Evolutionary conservation across 2,329 filamentous ascomycete genomes (phyloP), one percentile per base, ranked within the genome.

Genomic region (Rhytidhysteron rufulum): DNA sequence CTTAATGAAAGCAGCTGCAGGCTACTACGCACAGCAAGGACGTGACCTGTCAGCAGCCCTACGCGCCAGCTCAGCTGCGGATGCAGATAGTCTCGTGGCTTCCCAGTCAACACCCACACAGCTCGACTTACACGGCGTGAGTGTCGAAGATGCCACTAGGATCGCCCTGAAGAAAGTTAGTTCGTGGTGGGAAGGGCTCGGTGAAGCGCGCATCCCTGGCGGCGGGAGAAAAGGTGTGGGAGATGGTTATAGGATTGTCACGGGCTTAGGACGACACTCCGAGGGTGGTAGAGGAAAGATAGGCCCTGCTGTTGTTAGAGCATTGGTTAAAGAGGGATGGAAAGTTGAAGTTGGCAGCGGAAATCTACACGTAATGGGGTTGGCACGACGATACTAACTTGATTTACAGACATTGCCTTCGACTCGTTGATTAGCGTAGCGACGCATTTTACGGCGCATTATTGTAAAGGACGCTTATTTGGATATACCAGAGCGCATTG

Each of bases 111-210:
- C 73, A 0, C 44, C 61, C 2, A 71, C 66, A 1, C 69, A 74
- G 16, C 71, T 94, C 6, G 91, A 97, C 62, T 70, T 97, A 19
- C 91, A 97, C 61, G 88, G 88, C 5, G 80, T 95, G 4, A 82
- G 76, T 32, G 89, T 96, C 1, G 73, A 81, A 35, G 86, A 95
- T 60, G 91, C 86, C 2, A 81, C 89, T 21, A 75, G 86, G 3
- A 95, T 96, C 48, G 82, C 86, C 1, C 75, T 78, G 21, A 74
- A 82, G 34, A 76, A 75, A 27, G 83, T 86, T 0, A 73, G 77
- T 48, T 61, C 60, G 8, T 97, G 91, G 91, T 96, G 89, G 90
- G 69, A 79, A 15, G 66, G 67, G 0, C 67, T 88, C 7, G 86
- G 86, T 1, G 85, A 90, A 56, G 72, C 74, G 35, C 78, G 78